A percentile compares a stretch with the other conserved stretches of the same genome.
phyloP scores from a whole-genome alignment of 495 filamentous ascomycete species.

The Talaromyces borbonicus region DNA sequence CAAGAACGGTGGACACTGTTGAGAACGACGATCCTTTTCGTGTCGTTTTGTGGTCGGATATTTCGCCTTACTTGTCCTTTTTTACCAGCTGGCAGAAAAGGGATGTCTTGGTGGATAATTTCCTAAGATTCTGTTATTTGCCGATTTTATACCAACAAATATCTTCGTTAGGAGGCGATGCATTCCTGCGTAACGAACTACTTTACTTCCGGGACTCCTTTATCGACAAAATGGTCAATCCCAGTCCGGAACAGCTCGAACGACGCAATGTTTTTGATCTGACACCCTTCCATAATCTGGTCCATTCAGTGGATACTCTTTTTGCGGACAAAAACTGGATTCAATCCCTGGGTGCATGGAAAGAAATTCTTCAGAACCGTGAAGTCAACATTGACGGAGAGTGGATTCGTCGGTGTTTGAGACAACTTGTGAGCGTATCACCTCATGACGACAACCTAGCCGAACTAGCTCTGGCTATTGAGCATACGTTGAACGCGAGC shows the following conservation, averaged over 20 bases:
- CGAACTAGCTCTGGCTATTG: conserved; percentile 64
- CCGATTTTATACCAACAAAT: conserved; percentile 32
- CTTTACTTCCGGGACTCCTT: conserved; percentile 16
- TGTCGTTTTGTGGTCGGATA: conserved; percentile 68
- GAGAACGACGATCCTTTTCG: conserved; percentile 69
- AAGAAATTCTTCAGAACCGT: conserved; percentile 8
- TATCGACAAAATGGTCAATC: conserved; percentile 21
- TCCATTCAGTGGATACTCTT: conserved; percentile 28
- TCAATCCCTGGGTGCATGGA: conserved; percentile 27
- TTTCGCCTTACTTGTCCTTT: conserved; percentile 50
- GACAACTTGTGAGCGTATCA: conserved; percentile 37
- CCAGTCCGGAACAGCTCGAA: background rate
- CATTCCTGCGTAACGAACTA: conserved; percentile 37
- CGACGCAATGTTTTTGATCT: conserved; percentile 8
- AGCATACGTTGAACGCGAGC: conserved; percentile 44
- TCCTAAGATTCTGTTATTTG: conserved; percentile 59
- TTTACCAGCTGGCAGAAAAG: conserved; percentile 29
- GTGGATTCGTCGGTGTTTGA: conserved; percentile 47
- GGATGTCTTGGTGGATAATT: conserved; percentile 49
- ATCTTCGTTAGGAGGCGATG: conserved; percentile 31
- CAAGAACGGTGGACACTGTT: conserved; percentile 53
- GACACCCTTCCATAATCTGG: conserved; percentile 20
- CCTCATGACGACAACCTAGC: conserved; percentile 44
- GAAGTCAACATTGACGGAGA: conserved; percentile 20
- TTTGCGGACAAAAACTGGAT: conserved; percentile 37